These are phyloP conservation scores for Mycogone perniciosa DNA, from an alignment of 2,329 filamentous ascomycete genomes.

Conservation along the genomic window DNA sequence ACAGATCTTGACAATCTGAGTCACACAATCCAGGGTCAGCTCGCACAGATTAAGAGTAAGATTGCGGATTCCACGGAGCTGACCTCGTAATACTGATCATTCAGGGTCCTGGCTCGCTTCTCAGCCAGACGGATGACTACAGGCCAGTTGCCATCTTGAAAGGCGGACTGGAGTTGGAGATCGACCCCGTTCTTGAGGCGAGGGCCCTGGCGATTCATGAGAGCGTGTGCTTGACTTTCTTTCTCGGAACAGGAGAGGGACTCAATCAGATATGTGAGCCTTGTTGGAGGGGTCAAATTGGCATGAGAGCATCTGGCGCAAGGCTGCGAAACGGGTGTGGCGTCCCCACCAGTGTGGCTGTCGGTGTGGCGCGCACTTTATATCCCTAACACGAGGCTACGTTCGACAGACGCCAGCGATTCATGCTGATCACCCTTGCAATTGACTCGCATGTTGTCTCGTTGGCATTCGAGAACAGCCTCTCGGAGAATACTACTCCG, in stretches of 20 bases:
- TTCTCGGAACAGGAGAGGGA: too few relatives aligned
- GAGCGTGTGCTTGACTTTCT: constrained; percentile 4
- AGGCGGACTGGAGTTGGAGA: constrained; percentile 49
- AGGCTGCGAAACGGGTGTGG: not conserved
- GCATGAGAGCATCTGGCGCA: not conserved
- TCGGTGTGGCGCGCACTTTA: not conserved
- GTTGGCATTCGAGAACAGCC: too few relatives aligned
- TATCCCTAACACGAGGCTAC: too few relatives aligned
- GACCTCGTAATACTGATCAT: constrained; percentile 53
- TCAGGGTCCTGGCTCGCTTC: constrained; percentile 41
- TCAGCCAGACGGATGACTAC: constrained; percentile 46
- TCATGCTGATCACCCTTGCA: too few relatives aligned
- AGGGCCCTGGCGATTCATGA: constrained; percentile 30
- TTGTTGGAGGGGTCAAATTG: not conserved
- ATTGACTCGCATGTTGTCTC: too few relatives aligned
- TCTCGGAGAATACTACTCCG: too few relatives aligned
- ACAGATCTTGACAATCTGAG: constrained; percentile 41
- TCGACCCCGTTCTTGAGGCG: constrained; percentile 45
- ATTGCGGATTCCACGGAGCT: constrained; percentile 12
- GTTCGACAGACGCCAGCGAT: too few relatives aligned
- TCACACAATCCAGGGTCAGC: constrained; percentile 23
- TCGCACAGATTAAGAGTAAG: not conserved
- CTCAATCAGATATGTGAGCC: not conserved
- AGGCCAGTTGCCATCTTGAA: constrained; percentile 48
- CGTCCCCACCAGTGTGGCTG: not conserved